These are phyloP conservation scores for Lyophyllum atratum DNA, from an alignment of 768 basidiomycete genomes.

Conservation along the genomic window DNA sequence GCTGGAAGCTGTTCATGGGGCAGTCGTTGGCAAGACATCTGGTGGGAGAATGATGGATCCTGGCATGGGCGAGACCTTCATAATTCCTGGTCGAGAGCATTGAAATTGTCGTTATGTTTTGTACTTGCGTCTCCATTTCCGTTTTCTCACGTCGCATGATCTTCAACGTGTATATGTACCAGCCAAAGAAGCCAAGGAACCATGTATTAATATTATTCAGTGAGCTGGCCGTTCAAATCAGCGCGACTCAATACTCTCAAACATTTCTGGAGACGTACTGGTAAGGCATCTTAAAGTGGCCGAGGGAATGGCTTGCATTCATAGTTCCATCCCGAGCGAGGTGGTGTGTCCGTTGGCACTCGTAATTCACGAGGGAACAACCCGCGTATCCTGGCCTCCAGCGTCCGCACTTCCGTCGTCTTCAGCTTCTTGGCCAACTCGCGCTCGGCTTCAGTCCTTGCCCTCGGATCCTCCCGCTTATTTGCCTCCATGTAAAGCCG, in stretches of 20 bases:
- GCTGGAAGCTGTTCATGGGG: slow-evolving; percentile 75
- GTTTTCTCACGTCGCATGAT: not conserved
- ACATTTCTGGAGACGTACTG: slow-evolving; percentile 10
- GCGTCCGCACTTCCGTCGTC: slow-evolving; percentile 63
- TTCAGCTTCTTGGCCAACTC: slow-evolving; percentile 63
- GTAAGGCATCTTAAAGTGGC: slow-evolving; percentile 38
- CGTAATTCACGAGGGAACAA: slow-evolving; percentile 87
- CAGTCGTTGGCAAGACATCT: slow-evolving; percentile 71
- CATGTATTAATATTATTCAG: not conserved
- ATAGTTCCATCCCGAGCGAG: slow-evolving; percentile 82
- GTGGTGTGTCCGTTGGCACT: slow-evolving; percentile 84
- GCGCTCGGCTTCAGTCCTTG: slow-evolving; percentile 55
- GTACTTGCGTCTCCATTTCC: not conserved
- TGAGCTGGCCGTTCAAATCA: not conserved
- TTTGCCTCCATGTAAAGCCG: slow-evolving; percentile 72
- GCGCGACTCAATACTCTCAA: not conserved
- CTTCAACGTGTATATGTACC: not conserved
- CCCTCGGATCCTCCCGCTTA: slow-evolving; percentile 72
- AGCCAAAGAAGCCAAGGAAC: not conserved
- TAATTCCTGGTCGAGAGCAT: slow-evolving; percentile 14
- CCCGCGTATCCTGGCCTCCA: slow-evolving; percentile 78
- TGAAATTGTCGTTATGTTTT: slow-evolving; percentile 12
- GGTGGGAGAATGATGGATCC: slow-evolving; percentile 40
- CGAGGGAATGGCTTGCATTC: slow-evolving; percentile 75
- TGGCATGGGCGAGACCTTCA: slow-evolving; percentile 19